phyloP scores from a whole-genome alignment of 805 yeast species.

The Nakazawaea wyomingensis region DNA sequence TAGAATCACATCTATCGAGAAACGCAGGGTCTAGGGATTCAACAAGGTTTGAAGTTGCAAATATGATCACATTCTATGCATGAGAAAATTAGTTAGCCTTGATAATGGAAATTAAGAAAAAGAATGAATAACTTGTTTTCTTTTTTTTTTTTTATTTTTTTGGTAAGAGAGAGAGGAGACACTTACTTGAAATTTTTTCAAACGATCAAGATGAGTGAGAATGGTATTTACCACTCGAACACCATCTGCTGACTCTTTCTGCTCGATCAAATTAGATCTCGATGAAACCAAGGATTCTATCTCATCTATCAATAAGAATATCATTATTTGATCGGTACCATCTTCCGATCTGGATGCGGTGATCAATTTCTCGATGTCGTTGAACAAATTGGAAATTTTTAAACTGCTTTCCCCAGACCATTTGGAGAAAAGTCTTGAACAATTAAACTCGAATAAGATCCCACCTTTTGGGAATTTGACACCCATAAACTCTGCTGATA shows the following conservation, averaged over 20 bases:
- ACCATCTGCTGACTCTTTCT: conserved; percentile 34
- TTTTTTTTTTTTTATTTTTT: no score
- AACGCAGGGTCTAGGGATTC: conserved; percentile 35
- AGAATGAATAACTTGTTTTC: no score
- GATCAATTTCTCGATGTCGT: conserved; percentile 21
- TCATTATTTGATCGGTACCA: conserved; percentile 16
- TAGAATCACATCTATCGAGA: conserved; percentile 32
- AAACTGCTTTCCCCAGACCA: conserved; percentile 42
- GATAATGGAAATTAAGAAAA: no score
- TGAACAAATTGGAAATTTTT: conserved; percentile 28
- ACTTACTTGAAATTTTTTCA: conserved; percentile 19
- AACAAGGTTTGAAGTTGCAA: conserved; percentile 35
- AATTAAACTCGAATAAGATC: conserved; percentile 30
- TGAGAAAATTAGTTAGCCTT: no score
- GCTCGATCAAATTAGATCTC: conserved; percentile 25
- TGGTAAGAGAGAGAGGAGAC: neutral
- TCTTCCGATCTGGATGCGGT: no score
- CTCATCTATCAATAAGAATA: conserved; percentile 36
- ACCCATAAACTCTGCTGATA: conserved; percentile 24
- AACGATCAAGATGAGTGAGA: conserved; percentile 32
- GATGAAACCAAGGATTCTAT: conserved; percentile 37
- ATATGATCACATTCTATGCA: conserved; percentile 28
- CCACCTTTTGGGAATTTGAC: conserved; percentile 18
- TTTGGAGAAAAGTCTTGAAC: conserved; percentile 34
- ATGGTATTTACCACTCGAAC: conserved; percentile 36